These are phyloP conservation scores for Hemileccinum rubropunctum DNA, from an alignment of 768 basidiomycete genomes.

Conservation along the genomic window DNA sequence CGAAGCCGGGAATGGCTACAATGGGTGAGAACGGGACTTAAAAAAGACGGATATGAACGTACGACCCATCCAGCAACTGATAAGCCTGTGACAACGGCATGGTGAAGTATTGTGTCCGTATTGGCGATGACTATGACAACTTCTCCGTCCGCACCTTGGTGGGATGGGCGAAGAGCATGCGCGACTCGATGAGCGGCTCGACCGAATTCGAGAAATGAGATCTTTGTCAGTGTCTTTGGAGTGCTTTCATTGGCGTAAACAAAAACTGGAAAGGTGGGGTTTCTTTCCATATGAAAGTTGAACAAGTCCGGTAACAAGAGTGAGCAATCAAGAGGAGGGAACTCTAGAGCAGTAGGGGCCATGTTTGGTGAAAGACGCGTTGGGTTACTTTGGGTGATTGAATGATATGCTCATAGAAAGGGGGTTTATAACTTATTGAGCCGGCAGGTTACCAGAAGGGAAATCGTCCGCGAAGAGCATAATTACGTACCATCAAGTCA, in stretches of 20 bases:
- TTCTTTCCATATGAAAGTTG: conserved; percentile 20
- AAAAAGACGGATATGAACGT: not conserved
- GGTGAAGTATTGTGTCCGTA: conserved; percentile 29
- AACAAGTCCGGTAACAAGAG: conserved; percentile 21
- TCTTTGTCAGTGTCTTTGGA: conserved; percentile 8
- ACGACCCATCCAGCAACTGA: conserved; percentile 6
- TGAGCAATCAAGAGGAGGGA: conserved; percentile 19
- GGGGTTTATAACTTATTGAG: conserved; percentile 16
- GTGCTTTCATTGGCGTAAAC: conserved; percentile 13
- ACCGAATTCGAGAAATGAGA: conserved; percentile 17
- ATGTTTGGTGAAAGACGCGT: not conserved
- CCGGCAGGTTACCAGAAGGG: not conserved
- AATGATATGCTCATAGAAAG: not conserved
- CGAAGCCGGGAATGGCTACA: conserved; percentile 24
- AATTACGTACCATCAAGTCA: not conserved
- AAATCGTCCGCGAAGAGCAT: not conserved
- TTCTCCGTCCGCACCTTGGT: conserved; percentile 18
- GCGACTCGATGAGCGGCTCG: conserved; percentile 33
- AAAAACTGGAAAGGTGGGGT: conserved; percentile 12
- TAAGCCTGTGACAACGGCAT: conserved; percentile 24
- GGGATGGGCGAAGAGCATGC: conserved; percentile 19
- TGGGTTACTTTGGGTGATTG: not conserved
- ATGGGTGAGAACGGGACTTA: not conserved
- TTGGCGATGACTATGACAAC: conserved; percentile 34
- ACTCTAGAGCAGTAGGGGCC: conserved; percentile 5